Base-by-base conservation (phyloP, 116 monocot genomes). In the Iris pallida region DNA sequence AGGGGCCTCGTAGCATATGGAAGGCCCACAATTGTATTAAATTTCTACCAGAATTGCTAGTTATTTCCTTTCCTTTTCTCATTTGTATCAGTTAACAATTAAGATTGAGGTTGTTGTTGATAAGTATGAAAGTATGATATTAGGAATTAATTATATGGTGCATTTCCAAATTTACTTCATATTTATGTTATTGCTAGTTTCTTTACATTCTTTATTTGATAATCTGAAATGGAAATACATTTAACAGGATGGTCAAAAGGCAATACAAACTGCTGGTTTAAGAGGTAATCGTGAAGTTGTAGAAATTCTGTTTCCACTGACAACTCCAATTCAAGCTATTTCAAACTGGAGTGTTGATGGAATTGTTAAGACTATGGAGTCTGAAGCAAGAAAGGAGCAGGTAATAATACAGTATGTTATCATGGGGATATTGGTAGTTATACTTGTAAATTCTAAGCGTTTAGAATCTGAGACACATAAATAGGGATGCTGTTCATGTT, bases 231-330 rank as follows among this genome's bases (percentile, higher is more conserved):
- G 16, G 18, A 49, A 49, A 19, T 64, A 11, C 16, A 64, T 47
- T 5, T 75, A 3, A 40, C 84, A 95, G 95, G 96, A 97, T 71
- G 87, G 82, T 68, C 49, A 89, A 59, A 97, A 92, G 63, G 87
- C 96, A 10, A 65, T 97, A 66, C 92, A 97, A 78, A 81, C 81
- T 82, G 92, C 96, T 86, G 92, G 87, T 65, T 53, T 74, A 18
- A 84, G 85, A 79, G 77, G 80, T 70, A 92, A 89, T 45, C 85
- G 63, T 61, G 85, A 59, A 73, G 92, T 73, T 16, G 81, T 97
- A 68, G 80, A 82, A 53, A 51, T 82, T 83, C 89, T 97, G 73
- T 79, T 85, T 13, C 87, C 87, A 46, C 68, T 85, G 57, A 97
- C 96, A 57, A 79, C 85, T 75, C 85, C 87, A 19, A 51, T 92